Base-by-base conservation (phyloP, 345 rosid genomes). In the Cardamine occulta region DNA sequence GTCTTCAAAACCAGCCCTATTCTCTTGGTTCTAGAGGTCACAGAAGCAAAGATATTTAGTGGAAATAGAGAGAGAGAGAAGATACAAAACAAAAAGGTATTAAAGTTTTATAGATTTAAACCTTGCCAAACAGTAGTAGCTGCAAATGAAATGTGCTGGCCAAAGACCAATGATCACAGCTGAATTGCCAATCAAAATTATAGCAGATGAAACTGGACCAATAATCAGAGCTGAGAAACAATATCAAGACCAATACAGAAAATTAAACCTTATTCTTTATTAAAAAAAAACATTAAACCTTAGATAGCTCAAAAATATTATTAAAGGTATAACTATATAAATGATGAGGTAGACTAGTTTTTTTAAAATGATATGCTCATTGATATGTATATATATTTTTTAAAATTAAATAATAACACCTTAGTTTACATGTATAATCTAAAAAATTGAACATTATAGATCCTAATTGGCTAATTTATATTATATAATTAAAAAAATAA, bases 61-160 rank as follows among this genome's bases (percentile, higher is more conserved):
- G 14, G 12, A 34, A 15, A 39, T 4, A 55, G 5, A 18, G 35
- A 39, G 42, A 48, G 31, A 34, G 40, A 31, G 26, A 53, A 19
- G 18, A 19, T 24, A 40, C 24, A n/a, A 76, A 4, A 40, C 44
- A 26, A 10, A 67, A 13, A 5, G 4, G 35, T 57, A 11, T 37
- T 12, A 5, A 61, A 35, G 1, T 31, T 12, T 14, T 31, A 11
- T 17, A 23, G 57, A 66, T 58, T 55, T 55, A 58, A 63, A 91
- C 98, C 91, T 89, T 54, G 85, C 82, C 3, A 91, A 86, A 80
- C 93, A 85, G 79, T 83, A 91, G 74, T 80, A 85, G 71, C 93
- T 89, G 93, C 93, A 93, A 8, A 84, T 2, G 71, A 86, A 81
- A 84, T 89, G 98, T 68, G 93, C 94, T 18, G 84, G 79, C 97